Conservation (phyloP, 2,329 filamentous ascomycete species). For the Apiospora arundinis region DNA sequence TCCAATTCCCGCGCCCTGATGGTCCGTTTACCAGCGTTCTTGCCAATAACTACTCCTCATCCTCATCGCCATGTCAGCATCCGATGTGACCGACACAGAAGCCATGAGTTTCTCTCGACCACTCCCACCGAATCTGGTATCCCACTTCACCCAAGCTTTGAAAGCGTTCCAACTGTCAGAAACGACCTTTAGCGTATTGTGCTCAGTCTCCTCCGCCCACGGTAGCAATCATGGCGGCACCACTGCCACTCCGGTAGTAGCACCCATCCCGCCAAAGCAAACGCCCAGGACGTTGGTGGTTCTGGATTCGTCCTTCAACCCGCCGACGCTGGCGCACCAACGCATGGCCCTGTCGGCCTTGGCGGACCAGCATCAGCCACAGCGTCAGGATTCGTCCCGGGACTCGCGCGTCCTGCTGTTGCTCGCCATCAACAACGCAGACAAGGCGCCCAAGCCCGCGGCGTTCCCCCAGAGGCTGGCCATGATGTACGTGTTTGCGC, state of each 20-base stretch:
- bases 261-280: slow-evolving; percentile 30
- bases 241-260: background rate
- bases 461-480: slow-evolving; percentile 70
- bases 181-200: slow-evolving; percentile 53
- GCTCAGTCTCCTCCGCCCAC: slow-evolving; percentile 40
- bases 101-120: background rate
- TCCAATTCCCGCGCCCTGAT: slow-evolving; percentile 3
- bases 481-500: slow-evolving; percentile 75
- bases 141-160: slow-evolving; percentile 53
- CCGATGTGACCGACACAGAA: background rate
- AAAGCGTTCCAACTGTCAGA: slow-evolving; percentile 50
- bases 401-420: slow-evolving; percentile 59
- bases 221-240: background rate
- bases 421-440: slow-evolving; percentile 69
- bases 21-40: background rate
- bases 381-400: slow-evolving; percentile 12
- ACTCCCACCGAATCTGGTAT: slow-evolving; percentile 35
- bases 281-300: slow-evolving; percentile 54
- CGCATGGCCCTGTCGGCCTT: slow-evolving; percentile 61
- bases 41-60: background rate
- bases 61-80: background rate
- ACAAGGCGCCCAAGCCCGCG: slow-evolving; percentile 71
- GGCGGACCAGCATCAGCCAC: slow-evolving; percentile 30
- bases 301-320: slow-evolving; percentile 73
- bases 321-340: slow-evolving; percentile 67